Evolutionary conservation across 257 asterid species (phyloP).

Genomic region (Gentiana straminea): DNA sequence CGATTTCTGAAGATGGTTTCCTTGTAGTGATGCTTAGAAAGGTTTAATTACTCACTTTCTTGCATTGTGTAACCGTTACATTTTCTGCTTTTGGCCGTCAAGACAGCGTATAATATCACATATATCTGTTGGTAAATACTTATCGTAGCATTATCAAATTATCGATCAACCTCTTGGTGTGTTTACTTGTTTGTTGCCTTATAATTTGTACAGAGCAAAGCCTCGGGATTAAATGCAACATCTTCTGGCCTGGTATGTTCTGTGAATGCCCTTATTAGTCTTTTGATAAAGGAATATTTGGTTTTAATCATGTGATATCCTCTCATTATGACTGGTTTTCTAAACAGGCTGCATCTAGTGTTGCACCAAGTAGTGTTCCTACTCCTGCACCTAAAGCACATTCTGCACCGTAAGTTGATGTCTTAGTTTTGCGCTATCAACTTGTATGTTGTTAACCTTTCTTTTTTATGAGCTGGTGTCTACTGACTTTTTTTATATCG

Average conservation of each 20-base stretch:
- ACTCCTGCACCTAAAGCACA: constrained; percentile 37
- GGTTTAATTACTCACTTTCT: constrained; percentile 22
- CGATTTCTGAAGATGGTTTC: constrained; percentile 81
- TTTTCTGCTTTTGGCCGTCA: not conserved
- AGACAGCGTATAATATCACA: not conserved
- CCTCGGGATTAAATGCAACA: constrained; percentile 42
- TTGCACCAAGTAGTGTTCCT: constrained; percentile 33
- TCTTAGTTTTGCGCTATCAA: not conserved
- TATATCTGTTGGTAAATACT: not conserved
- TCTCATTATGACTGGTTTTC: constrained; percentile 9
- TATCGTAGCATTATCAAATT: not conserved
- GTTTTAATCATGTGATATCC: constrained; percentile 10
- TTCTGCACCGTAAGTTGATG: constrained; percentile 39
- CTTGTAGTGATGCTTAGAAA: constrained; percentile 96
- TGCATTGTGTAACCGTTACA: not conserved
- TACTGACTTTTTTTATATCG: constrained; percentile 10
- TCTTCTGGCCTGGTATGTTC: constrained; percentile 50
- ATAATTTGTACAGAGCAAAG: constrained; percentile 44
- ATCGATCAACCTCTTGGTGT: not conserved
- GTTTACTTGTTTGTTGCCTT: constrained; percentile 1
- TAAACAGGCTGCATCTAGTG: constrained; percentile 44
- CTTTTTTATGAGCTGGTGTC: not conserved
- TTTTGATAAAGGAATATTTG: not conserved
- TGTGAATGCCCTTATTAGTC: constrained; percentile 4
- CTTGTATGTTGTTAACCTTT: not conserved